Conservation (phyloP, 169 alveolate genomes). For the Eimeria tenella region DNA sequence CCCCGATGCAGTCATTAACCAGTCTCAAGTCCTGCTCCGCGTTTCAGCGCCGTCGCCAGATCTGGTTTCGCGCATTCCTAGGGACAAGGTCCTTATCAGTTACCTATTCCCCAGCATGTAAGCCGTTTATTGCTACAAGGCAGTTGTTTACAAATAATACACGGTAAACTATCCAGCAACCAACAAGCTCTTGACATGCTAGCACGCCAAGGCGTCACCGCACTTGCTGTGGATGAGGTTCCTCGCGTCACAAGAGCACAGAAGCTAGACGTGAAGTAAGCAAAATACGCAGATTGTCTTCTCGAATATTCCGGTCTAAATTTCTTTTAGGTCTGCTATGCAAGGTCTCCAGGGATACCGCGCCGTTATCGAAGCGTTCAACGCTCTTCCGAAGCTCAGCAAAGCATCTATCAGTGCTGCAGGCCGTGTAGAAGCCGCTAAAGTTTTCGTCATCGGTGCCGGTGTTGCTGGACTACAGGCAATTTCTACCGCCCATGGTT, state of each 20-base stretch:
- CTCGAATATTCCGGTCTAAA: not conserved
- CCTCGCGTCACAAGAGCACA: conserved; percentile 96
- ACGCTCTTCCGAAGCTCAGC: conserved; percentile 91
- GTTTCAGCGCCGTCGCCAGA: conserved; percentile 88
- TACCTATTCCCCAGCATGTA: conserved; percentile 90
- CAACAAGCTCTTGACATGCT: conserved; percentile 68
- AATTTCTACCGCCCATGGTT: conserved; percentile 93
- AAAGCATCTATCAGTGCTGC: conserved; percentile 95
- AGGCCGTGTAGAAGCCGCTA: conserved; percentile 93
- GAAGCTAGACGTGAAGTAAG: conserved; percentile 90
- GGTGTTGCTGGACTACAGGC: conserved; percentile 98
- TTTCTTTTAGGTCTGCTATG: conserved; percentile 67
- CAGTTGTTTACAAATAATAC: not conserved
- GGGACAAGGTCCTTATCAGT: conserved; percentile 87
- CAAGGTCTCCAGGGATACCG: conserved; percentile 91
- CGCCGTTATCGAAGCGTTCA: conserved; percentile 96
- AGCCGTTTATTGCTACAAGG: not conserved
- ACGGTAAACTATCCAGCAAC: conserved; percentile 79
- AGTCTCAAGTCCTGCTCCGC: conserved; percentile 87
- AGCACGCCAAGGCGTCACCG: conserved; percentile 77
- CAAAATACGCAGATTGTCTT: not conserved
- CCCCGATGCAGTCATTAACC: conserved; percentile 83
- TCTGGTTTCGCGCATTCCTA: conserved; percentile 84
- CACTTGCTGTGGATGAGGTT: conserved; percentile 90
- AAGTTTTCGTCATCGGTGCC: conserved; percentile 96